Evolutionary conservation across 73 alveolate genomes (phyloP).

Genomic region (Paramecium primaurelia): DNA sequence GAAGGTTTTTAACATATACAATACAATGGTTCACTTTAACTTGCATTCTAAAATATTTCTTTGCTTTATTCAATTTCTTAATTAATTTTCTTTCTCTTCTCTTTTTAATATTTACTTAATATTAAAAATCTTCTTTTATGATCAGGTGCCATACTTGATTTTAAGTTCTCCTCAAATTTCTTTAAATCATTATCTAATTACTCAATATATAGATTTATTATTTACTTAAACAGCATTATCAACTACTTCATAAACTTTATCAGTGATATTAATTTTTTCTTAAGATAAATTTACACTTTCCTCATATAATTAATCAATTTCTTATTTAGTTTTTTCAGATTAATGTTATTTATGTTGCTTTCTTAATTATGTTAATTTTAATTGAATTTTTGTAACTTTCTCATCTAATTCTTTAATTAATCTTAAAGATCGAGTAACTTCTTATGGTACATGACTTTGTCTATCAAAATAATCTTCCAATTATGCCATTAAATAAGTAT

Average conservation of each 20-base stretch:
- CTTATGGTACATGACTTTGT: slow-evolving; percentile 8
- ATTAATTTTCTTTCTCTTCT: slow-evolving; percentile 1
- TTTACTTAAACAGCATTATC: slow-evolving; percentile 30
- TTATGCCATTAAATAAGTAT: not conserved
- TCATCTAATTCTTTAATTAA: slow-evolving; percentile 8
- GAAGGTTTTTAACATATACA: slow-evolving; percentile 26
- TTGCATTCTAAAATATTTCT: not conserved
- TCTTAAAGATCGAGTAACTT: not conserved
- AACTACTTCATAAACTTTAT: not conserved
- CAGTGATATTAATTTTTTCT: not conserved
- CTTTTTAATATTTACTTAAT: not conserved
- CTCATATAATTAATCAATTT: not conserved
- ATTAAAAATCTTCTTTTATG: not conserved
- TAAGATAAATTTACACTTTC: not conserved
- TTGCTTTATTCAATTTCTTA: slow-evolving; percentile 23
- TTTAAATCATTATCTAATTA: slow-evolving; percentile 35
- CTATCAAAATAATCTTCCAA: slow-evolving; percentile 37
- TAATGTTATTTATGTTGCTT: not conserved
- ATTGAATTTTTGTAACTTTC: not conserved
- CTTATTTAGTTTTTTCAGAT: not conserved
- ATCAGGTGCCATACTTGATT: not conserved
- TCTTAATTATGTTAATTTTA: not conserved
- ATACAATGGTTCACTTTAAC: slow-evolving; percentile 21
- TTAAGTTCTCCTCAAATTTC: not conserved
- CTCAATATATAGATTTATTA: not conserved